Evolutionary conservation across 805 yeast species (phyloP).

Genomic region (Candida pini): DNA sequence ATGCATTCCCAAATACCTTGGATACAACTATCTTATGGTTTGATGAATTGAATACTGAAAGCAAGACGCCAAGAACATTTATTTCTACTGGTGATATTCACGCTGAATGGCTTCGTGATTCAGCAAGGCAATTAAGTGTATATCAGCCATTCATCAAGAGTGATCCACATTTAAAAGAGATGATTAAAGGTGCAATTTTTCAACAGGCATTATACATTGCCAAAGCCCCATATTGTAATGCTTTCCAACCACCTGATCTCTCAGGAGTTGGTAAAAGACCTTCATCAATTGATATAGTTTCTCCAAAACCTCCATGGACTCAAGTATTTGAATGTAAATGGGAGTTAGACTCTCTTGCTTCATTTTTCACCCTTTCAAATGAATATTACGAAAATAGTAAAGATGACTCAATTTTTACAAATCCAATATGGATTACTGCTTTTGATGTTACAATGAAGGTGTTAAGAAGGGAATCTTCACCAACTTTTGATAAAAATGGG

Average conservation of each 20-base stretch:
- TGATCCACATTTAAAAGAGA: constrained; percentile 42
- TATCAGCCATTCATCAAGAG: constrained; percentile 56
- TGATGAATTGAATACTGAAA: constrained; percentile 17
- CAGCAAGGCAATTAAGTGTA: constrained; percentile 75
- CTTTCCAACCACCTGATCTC: constrained; percentile 76
- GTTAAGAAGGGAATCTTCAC: constrained; percentile 51
- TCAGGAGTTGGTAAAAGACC: constrained; percentile 44
- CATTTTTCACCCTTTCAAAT: constrained; percentile 69
- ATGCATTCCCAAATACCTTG: constrained; percentile 79
- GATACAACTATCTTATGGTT: constrained; percentile 86
- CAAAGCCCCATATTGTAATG: constrained; percentile 78
- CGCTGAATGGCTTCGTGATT: constrained; percentile 90
- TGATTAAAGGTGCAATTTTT: constrained; percentile 73
- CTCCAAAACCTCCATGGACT: constrained; percentile 65
- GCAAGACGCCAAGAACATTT: constrained; percentile 51
- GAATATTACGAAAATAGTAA: constrained; percentile 57
- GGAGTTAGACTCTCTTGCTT: constrained; percentile 81
- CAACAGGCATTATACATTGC: constrained; percentile 66
- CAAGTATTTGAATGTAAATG: constrained; percentile 84
- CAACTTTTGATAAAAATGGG: constrained; percentile 55
- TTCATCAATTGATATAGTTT: constrained; percentile 57
- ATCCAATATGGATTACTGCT: constrained; percentile 54
- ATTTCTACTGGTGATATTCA: constrained; percentile 90
- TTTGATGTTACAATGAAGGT: constrained; percentile 45
- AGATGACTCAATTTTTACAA: constrained; percentile 43